Evolutionary conservation across 129 eudicot genomes (phyloP).

Genomic region (Oenanthe sinensis): DNA sequence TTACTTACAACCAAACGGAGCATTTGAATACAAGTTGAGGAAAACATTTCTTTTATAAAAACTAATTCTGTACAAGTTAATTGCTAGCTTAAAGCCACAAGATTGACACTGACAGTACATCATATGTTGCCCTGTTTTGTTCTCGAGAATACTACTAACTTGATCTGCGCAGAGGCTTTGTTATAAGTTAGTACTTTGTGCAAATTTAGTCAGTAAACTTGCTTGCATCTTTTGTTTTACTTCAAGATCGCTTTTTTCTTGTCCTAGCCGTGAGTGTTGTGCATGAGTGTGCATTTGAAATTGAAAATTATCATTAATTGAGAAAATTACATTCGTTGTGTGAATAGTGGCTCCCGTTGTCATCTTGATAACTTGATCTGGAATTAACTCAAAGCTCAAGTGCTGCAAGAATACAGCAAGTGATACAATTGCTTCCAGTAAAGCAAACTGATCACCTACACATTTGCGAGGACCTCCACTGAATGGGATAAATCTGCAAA

Average conservation of each 20-base stretch:
- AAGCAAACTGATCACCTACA: conserved; percentile 95
- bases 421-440: conserved; percentile 87
- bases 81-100: neutral
- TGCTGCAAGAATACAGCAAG: conserved; percentile 78
- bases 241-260: too few relatives aligned
- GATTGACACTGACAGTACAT: neutral
- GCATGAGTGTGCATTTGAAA: conserved; percentile 10
- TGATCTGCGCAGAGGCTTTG: neutral
- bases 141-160: neutral
- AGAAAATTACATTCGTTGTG: conserved; percentile 74
- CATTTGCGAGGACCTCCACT: conserved; percentile 99
- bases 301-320: neutral
- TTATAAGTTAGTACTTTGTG: neutral
- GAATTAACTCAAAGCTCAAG: conserved; percentile 72
- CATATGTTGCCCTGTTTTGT: neutral
- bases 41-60: neutral
- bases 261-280: neutral
- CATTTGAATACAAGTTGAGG: neutral
- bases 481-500: conserved; percentile 75
- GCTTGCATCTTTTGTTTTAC: neutral
- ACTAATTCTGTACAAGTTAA: neutral
- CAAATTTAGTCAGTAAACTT: neutral
- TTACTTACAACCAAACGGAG: too few relatives aligned
- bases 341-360: conserved; percentile 98
- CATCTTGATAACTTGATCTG: conserved; percentile 85